These are phyloP conservation scores for Colletotrichum costaricense DNA, from an alignment of 2,329 filamentous ascomycete species.

Conservation along the genomic window DNA sequence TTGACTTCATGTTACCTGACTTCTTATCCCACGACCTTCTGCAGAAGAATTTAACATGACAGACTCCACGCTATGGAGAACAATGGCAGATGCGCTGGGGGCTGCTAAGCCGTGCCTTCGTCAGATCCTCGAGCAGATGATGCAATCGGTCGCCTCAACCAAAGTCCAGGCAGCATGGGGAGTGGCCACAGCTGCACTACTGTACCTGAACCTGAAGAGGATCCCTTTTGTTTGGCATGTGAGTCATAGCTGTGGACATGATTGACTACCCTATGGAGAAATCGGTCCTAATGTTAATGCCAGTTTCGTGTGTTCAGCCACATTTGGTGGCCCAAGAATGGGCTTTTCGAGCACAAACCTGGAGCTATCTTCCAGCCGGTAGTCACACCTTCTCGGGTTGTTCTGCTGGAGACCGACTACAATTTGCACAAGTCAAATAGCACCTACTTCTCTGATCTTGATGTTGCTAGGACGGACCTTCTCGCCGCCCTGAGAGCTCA, in stretches of 20 bases:
- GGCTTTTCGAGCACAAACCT: conserved; percentile 36
- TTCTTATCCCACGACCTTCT: too few relatives aligned
- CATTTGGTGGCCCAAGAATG: conserved; percentile 45
- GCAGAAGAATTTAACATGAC: not conserved
- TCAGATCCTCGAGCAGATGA: not conserved
- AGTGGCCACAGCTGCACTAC: not conserved
- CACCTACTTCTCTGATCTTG: conserved; percentile 78
- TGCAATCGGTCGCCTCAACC: not conserved
- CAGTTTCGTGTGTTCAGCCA: conserved; percentile 49
- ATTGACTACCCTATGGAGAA: not conserved
- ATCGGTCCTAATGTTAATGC: not conserved
- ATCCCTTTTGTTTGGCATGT: not conserved
- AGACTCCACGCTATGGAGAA: not conserved
- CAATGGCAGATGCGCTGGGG: not conserved
- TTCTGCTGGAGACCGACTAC: conserved; percentile 72
- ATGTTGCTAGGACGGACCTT: conserved; percentile 53
- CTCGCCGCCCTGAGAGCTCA: conserved; percentile 51
- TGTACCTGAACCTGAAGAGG: not conserved
- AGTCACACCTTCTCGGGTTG: conserved; percentile 73
- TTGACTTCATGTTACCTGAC: too few relatives aligned
- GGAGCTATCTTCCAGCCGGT: conserved; percentile 56
- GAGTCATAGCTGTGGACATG: not conserved
- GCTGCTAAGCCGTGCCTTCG: not conserved
- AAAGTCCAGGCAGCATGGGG: not conserved
- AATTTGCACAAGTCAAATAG: conserved; percentile 79